These are phyloP conservation scores for Sporothrix mexicana DNA, from an alignment of 2,329 filamentous ascomycete genomes.

Conservation along the genomic window DNA sequence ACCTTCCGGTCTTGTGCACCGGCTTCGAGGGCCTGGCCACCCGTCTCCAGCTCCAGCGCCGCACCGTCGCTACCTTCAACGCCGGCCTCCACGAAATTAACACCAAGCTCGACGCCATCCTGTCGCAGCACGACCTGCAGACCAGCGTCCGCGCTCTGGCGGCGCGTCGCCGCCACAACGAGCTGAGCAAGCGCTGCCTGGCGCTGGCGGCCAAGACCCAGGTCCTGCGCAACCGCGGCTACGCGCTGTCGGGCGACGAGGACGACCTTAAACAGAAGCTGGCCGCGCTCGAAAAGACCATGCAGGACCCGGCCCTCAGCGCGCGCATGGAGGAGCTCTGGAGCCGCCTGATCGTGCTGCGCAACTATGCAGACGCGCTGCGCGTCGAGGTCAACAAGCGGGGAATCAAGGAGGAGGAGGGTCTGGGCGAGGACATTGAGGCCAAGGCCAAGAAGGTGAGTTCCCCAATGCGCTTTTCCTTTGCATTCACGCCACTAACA, in stretches of 20 bases:
- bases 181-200: slow-evolving; percentile 74
- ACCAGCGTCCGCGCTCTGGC: slow-evolving; percentile 76
- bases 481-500: slow-evolving; percentile 35
- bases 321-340: slow-evolving; percentile 84
- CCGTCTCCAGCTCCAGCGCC: slow-evolving; percentile 74
- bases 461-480: neutral
- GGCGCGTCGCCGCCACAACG: slow-evolving; percentile 72
- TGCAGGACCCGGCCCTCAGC: slow-evolving; percentile 75
- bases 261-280: slow-evolving; percentile 78
- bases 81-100: slow-evolving; percentile 80
- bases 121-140: slow-evolving; percentile 77
- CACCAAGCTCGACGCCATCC: slow-evolving; percentile 70
- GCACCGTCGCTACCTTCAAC: slow-evolving; percentile 72
- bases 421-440: slow-evolving; percentile 72
- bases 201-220: slow-evolving; percentile 80
- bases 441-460: slow-evolving; percentile 71
- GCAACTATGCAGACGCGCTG: slow-evolving; percentile 73
- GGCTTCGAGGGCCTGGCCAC: slow-evolving; percentile 75
- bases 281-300: slow-evolving; percentile 68
- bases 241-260: slow-evolving; percentile 78
- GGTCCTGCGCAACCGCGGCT: slow-evolving; percentile 79
- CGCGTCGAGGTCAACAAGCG: slow-evolving; percentile 76
- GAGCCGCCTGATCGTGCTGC: slow-evolving; percentile 77
- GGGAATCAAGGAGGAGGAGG: slow-evolving; percentile 60
- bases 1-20: slow-evolving; percentile 75